Conservation (phyloP, 2,329 filamentous ascomycete species). For the Aspergillus niger region DNA sequence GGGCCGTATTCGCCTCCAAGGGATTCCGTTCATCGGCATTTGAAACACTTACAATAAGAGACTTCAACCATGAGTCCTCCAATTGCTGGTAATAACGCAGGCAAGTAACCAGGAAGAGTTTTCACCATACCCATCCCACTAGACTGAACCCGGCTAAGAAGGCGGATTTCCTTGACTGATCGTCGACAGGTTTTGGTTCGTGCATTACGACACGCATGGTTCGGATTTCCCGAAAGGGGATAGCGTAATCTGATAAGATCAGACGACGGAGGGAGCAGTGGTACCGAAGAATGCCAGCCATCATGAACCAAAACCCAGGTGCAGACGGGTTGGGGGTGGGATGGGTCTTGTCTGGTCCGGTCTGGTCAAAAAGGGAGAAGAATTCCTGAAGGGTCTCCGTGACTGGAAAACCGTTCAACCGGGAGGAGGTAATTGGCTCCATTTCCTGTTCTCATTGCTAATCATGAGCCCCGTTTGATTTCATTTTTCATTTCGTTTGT, state of each 20-base stretch:
- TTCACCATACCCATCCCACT: not conserved
- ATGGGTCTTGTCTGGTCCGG: not conserved
- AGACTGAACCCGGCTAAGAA: constrained; percentile 8
- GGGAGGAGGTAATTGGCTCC: not conserved
- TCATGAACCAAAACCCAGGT: not conserved
- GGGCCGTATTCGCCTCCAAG: constrained; percentile 16
- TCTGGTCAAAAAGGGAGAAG: not conserved
- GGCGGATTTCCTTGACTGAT: not conserved
- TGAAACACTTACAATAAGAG: not conserved
- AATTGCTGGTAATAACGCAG: constrained; percentile 8
- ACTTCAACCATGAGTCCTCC: not conserved
- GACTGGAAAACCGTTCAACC: not conserved
- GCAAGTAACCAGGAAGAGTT: constrained; percentile 11
- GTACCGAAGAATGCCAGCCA: constrained; percentile 9
- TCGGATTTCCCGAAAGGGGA: constrained; percentile 15
- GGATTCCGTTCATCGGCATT: constrained; percentile 20
- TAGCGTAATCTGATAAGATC: constrained; percentile 32
- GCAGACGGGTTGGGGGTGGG: not conserved
- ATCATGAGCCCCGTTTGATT: not conserved
- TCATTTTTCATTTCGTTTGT: not conserved
- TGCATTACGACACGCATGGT: constrained; percentile 12
- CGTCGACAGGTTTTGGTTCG: constrained; percentile 8
- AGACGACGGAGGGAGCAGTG: constrained; percentile 18
- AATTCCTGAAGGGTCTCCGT: not conserved
- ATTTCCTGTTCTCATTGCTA: not conserved